These are phyloP conservation scores for Bjerkandera adusta DNA, from an alignment of 1,284 basidiomycete species.

Conservation along the genomic window DNA sequence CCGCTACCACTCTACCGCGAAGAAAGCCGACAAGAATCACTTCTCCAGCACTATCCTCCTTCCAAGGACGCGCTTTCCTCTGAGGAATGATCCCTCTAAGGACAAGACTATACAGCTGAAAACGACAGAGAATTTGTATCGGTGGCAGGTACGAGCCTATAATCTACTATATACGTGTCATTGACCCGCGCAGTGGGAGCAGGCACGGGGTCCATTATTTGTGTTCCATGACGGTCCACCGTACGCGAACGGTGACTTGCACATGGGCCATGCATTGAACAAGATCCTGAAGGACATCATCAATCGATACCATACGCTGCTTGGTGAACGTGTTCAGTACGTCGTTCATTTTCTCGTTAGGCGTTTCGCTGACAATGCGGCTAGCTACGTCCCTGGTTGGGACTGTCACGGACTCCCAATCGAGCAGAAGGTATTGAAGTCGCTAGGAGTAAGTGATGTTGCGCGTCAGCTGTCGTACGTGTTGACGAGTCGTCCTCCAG, in stretches of 20 bases:
- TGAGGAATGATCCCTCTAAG: constrained; percentile 70
- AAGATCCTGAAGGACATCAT: constrained; percentile 98
- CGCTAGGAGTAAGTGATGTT: constrained; percentile 55
- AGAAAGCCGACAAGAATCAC: constrained; percentile 19
- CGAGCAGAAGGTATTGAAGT: constrained; percentile 86
- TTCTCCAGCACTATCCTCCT: constrained; percentile 77
- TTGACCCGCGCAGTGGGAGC: constrained; percentile 49
- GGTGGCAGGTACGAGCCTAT: constrained; percentile 72
- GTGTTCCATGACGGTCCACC: constrained; percentile 97
- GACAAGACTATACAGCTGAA: constrained; percentile 62
- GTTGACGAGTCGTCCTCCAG: constrained; percentile 26
- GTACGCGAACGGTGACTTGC: constrained; percentile 95
- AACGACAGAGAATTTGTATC: constrained; percentile 80
- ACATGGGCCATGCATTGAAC: constrained; percentile 97
- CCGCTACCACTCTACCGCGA: background rate
- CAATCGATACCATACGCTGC: constrained; percentile 83
- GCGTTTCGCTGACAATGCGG: constrained; percentile 2
- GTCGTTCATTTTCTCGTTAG: constrained; percentile 27
- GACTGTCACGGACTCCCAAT: constrained; percentile 99
- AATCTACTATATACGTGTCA: constrained; percentile 11
- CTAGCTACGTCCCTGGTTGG: constrained; percentile 95
- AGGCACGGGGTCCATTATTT: constrained; percentile 67
- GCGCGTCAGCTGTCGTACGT: background rate
- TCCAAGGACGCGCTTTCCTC: constrained; percentile 82
- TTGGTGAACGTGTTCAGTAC: constrained; percentile 82